Evolutionary conservation across 306 rosid genomes (phyloP).

Genomic region (Cucurbita pepo): DNA sequence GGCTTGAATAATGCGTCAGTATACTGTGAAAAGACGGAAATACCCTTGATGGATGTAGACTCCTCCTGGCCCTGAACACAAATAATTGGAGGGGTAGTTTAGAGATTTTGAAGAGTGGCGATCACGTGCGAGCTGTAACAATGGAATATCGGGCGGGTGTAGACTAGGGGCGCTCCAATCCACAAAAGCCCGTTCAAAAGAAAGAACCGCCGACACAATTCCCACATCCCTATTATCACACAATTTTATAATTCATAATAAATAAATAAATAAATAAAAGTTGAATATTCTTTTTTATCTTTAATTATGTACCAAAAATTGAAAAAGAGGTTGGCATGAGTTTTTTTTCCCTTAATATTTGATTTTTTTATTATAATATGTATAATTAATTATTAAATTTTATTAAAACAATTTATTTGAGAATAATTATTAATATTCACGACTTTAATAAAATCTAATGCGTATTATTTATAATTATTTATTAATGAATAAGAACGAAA

Average conservation of each 20-base stretch:
- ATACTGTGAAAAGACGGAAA: neutral
- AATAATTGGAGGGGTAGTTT: neutral
- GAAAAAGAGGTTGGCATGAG: too few species aligned
- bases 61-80: too few species aligned
- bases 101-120: neutral
- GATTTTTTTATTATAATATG: too few species aligned
- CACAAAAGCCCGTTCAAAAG: neutral
- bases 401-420: too few species aligned
- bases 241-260: neutral
- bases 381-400: too few species aligned
- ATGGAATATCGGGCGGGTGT: conserved; percentile 18
- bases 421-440: too few species aligned
- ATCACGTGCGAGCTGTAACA: conserved; percentile 16
- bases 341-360: too few species aligned
- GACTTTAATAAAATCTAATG: too few species aligned
- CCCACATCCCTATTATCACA: conserved; percentile 10
- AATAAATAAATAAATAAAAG: neutral
- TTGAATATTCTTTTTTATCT: neutral
- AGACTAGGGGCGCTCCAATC: neutral
- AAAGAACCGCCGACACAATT: conserved; percentile 17
- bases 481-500: too few species aligned
- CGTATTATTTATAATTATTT: too few species aligned
- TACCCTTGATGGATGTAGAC: neutral
- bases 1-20: neutral
- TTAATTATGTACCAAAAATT: neutral